Conservation (phyloP, 164 flowering plant species). For the Vitis cinerea region DNA sequence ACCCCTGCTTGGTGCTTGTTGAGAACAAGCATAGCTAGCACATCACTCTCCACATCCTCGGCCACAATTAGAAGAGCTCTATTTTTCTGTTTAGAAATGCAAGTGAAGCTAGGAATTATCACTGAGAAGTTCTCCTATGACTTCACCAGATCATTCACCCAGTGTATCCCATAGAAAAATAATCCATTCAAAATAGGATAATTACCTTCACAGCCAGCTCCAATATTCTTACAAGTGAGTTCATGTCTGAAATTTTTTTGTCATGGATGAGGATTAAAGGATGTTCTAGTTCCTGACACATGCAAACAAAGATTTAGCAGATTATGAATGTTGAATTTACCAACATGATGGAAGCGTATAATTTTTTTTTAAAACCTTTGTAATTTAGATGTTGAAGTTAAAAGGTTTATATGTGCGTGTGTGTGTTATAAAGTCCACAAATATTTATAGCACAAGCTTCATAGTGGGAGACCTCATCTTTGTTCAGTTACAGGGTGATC, state of each 20-base stretch:
- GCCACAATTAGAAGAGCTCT: slow-evolving; percentile 77
- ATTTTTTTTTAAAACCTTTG: not conserved
- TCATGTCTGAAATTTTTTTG: slow-evolving; percentile 71
- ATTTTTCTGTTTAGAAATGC: slow-evolving; percentile 31
- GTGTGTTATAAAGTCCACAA: too few species aligned
- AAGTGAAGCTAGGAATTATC: not conserved
- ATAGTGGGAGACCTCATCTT: not conserved
- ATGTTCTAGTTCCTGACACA: slow-evolving; percentile 76
- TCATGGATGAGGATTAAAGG: slow-evolving; percentile 82
- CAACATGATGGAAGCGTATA: not conserved
- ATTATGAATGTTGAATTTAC: not conserved
- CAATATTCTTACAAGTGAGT: slow-evolving; percentile 53
- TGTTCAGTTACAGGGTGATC: not conserved
- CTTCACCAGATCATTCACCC: not conserved
- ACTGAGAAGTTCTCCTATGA: slow-evolving; percentile 5
- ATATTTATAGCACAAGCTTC: not conserved
- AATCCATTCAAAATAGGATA: not conserved
- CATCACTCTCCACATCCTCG: slow-evolving; percentile 85
- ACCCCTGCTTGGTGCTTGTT: slow-evolving; percentile 81
- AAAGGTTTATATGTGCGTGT: not conserved
- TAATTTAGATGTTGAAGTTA: not conserved
- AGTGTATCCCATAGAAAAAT: not conserved
- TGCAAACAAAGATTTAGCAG: slow-evolving; percentile 9
- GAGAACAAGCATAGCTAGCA: slow-evolving; percentile 67
- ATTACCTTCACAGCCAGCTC: slow-evolving; percentile 67